A percentile compares a stretch with the other conserved stretches of the same genome.
These are phyloP conservation scores for Cladosporium sp. DNA, from an alignment of 2,329 filamentous ascomycete genomes.

Conservation along the genomic window DNA sequence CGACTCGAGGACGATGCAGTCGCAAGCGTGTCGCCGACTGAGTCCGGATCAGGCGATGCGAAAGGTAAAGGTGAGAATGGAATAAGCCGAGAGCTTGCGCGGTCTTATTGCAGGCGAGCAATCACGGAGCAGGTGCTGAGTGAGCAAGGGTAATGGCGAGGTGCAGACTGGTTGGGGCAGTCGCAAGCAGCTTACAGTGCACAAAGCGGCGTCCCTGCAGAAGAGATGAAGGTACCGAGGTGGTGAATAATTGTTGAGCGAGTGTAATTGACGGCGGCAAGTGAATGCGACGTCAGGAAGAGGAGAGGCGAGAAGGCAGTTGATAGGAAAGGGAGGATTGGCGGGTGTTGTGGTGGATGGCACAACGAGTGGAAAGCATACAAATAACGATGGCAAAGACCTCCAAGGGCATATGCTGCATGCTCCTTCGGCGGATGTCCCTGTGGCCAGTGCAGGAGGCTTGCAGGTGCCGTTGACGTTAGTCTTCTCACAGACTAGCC, in stretches of 20 bases:
- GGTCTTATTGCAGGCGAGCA: not conserved
- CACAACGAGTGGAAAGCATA: not conserved
- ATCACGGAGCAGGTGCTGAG: not conserved
- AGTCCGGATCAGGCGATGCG: not conserved
- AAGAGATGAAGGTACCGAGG: not conserved
- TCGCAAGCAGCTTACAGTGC: conserved; percentile 14
- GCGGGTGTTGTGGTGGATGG: not conserved
- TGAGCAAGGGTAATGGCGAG: conserved; percentile 13
- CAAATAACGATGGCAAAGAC: not conserved
- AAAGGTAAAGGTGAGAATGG: not conserved
- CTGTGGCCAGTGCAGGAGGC: not conserved
- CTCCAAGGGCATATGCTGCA: not conserved
- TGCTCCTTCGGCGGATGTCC: not conserved
- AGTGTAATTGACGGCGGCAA: conserved; percentile 7
- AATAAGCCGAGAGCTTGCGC: not conserved
- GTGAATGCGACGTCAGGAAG: conserved; percentile 12
- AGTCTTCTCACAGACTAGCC: not conserved
- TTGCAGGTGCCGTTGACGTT: not conserved
- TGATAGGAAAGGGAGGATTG: not conserved
- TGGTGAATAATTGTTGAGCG: not conserved
- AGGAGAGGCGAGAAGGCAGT: not conserved
- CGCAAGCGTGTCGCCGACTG: not conserved
- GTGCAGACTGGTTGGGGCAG: conserved; percentile 10
- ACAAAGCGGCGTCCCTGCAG: conserved; percentile 7
- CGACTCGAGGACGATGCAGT: not conserved